These are phyloP conservation scores for Tulasnella sp. DNA, from an alignment of 768 basidiomycete species.

Conservation along the genomic window DNA sequence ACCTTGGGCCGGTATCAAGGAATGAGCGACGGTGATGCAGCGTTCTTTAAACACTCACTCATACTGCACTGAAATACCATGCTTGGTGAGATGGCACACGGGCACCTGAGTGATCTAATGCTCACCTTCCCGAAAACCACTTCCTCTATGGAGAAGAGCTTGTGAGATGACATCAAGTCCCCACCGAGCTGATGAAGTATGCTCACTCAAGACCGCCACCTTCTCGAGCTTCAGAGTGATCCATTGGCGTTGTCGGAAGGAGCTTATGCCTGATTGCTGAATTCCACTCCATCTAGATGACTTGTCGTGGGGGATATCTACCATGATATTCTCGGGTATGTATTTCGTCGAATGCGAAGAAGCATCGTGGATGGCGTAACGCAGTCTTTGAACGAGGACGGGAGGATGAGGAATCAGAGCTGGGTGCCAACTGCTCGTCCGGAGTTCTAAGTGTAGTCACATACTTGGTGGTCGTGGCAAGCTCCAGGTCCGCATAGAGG, in stretches of 20 bases:
- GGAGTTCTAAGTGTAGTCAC: background rate
- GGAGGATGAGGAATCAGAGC: background rate
- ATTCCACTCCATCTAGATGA: conserved; percentile 6
- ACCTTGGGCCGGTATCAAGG: background rate
- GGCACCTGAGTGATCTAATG: background rate
- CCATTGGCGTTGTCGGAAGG: conserved; percentile 5
- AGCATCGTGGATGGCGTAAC: background rate
- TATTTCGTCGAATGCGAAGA: background rate
- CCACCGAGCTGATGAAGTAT: background rate
- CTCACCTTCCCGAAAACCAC: conserved; percentile 1
- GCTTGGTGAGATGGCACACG: background rate
- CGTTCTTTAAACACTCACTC: background rate
- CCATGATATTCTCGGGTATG: conserved; percentile 4
- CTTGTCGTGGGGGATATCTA: background rate
- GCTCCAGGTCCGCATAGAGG: background rate
- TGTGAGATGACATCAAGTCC: background rate
- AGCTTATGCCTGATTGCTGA: background rate
- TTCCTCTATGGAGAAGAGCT: background rate
- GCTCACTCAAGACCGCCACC: background rate
- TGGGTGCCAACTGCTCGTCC: background rate
- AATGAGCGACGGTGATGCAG: background rate
- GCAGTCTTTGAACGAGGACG: background rate
- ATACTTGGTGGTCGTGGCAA: background rate
- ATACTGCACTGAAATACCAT: background rate
- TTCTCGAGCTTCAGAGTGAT: background rate